phyloP scores from a whole-genome alignment of 1,284 basidiomycete species.

The Erythrobasidium hasegawianum region DNA sequence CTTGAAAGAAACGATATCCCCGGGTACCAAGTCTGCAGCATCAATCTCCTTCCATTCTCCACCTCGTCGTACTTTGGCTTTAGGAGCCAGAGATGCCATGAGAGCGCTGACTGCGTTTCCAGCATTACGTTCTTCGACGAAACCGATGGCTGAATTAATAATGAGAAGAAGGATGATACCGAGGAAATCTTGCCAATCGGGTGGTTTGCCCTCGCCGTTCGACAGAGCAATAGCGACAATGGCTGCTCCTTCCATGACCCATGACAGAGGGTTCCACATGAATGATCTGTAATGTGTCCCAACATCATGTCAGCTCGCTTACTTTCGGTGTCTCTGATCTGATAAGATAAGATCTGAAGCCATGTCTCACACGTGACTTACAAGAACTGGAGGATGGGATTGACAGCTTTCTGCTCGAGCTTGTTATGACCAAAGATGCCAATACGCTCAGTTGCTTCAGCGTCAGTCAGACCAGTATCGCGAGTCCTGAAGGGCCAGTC shows the following conservation, averaged over 20 bases:
- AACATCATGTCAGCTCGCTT: too few species aligned
- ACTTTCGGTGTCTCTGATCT: too few species aligned
- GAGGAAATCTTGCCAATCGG: constrained; percentile 96
- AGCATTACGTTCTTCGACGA: constrained; percentile 94
- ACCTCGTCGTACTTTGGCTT: constrained; percentile 83
- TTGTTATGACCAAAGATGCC: constrained; percentile 95
- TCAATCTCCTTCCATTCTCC: constrained; percentile 84
- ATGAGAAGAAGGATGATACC: constrained; percentile 89
- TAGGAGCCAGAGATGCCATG: constrained; percentile 98
- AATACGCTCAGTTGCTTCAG: constrained; percentile 79
- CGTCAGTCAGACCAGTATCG: constrained; percentile 69
- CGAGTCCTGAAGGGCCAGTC: constrained; percentile 8
- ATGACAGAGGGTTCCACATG: constrained; percentile 98
- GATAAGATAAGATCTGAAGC: too few species aligned
- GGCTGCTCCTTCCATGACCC: constrained; percentile 99
- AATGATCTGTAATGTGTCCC: constrained; percentile 55
- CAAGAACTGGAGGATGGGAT: constrained; percentile 81
- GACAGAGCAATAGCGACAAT: constrained; percentile 93
- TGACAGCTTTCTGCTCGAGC: constrained; percentile 85
- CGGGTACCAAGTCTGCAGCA: constrained; percentile 67
- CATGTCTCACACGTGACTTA: constrained; percentile 33
- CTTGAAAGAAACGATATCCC: constrained; percentile 93
- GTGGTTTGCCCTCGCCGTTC: constrained; percentile 76
- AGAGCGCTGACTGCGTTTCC: constrained; percentile 98
- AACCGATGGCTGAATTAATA: constrained; percentile 95